phyloP scores from a whole-genome alignment of 768 basidiomycete genomes.

The Rhodotorula paludigena region DNA sequence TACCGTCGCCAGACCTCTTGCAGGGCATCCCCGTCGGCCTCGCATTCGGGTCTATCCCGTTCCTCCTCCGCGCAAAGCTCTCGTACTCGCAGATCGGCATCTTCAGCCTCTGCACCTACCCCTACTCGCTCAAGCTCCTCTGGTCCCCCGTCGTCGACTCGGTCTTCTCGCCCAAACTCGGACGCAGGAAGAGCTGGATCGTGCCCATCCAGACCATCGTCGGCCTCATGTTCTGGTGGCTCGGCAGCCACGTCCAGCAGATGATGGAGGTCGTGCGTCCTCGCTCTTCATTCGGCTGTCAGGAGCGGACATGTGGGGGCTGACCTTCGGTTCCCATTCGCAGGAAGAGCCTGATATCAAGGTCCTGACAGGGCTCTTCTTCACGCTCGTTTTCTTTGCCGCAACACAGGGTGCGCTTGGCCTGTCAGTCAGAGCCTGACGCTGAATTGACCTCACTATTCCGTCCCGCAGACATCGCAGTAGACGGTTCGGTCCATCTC shows the following conservation, averaged over 20 bases:
- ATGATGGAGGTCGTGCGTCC: slow-evolving; percentile 70
- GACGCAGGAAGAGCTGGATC: slow-evolving; percentile 98
- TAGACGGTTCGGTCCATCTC: slow-evolving; percentile 59
- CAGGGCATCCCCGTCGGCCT: slow-evolving; percentile 93
- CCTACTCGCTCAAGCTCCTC: slow-evolving; percentile 90
- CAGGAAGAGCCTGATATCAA: slow-evolving; percentile 76
- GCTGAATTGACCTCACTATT: too few species aligned
- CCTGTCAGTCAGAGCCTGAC: too few species aligned
- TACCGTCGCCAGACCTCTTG: slow-evolving; percentile 49
- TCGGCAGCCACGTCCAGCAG: slow-evolving; percentile 60
- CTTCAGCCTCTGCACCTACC: slow-evolving; percentile 86
- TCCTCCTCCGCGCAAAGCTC: slow-evolving; percentile 87
- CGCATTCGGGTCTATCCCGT: slow-evolving; percentile 92
- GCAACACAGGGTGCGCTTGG: slow-evolving; percentile 81
- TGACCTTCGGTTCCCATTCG: not conserved
- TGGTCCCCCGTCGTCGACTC: slow-evolving; percentile 99
- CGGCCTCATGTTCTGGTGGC: slow-evolving; percentile 59
- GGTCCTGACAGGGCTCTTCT: slow-evolving; percentile 76
- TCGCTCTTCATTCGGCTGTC: not conserved
- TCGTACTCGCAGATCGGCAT: slow-evolving; percentile 95
- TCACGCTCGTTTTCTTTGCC: slow-evolving; percentile 83
- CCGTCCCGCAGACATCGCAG: slow-evolving; percentile 91
- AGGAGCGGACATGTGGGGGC: not conserved
- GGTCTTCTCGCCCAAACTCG: slow-evolving; percentile 69
- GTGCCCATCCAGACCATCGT: slow-evolving; percentile 92